Conservation (phyloP, 805 yeast species). For the Ogataea dorogensis region DNA sequence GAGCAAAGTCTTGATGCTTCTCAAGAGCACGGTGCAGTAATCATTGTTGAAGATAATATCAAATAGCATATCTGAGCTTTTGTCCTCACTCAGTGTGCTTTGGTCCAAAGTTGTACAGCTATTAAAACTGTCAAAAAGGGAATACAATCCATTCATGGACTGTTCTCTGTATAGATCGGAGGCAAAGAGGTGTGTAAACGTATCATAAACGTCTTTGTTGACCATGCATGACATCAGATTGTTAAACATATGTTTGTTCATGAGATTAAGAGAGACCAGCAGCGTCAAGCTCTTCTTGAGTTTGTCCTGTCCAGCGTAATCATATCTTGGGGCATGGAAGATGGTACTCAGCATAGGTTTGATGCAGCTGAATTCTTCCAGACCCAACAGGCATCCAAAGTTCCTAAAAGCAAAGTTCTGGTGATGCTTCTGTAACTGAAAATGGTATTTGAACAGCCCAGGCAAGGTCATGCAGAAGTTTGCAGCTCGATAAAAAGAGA, state of each 20-base stretch:
- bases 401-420: constrained; percentile 28
- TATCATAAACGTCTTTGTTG: constrained; percentile 11
- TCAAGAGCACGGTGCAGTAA: constrained; percentile 5
- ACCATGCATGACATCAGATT: constrained; percentile 12
- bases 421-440: constrained; percentile 25
- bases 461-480: constrained; percentile 17
- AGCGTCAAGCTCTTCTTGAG: constrained; percentile 23
- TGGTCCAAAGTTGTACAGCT: constrained; percentile 21
- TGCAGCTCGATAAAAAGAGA: constrained; percentile 15
- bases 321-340: constrained; percentile 15
- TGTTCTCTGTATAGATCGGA: constrained; percentile 3
- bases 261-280: constrained; percentile 23
- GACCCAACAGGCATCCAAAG: constrained; percentile 24
- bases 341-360: constrained; percentile 17
- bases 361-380: constrained; percentile 9
- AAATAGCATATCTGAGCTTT: constrained; percentile 8
- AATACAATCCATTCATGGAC: constrained; percentile 12
- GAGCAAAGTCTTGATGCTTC: constrained; percentile 11
- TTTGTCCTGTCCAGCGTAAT: constrained; percentile 19
- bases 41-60: constrained; percentile 10
- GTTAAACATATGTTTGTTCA: constrained; percentile 20
- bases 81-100: constrained; percentile 22
- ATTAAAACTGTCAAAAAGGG: constrained; percentile 22
- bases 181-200: constrained; percentile 12
- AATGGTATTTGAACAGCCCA: constrained; percentile 28